Evolutionary conservation across 768 basidiomycete species (phyloP), one percentile per base, ranked within the genome.

Genomic region (Hirschioporus abietinus): DNA sequence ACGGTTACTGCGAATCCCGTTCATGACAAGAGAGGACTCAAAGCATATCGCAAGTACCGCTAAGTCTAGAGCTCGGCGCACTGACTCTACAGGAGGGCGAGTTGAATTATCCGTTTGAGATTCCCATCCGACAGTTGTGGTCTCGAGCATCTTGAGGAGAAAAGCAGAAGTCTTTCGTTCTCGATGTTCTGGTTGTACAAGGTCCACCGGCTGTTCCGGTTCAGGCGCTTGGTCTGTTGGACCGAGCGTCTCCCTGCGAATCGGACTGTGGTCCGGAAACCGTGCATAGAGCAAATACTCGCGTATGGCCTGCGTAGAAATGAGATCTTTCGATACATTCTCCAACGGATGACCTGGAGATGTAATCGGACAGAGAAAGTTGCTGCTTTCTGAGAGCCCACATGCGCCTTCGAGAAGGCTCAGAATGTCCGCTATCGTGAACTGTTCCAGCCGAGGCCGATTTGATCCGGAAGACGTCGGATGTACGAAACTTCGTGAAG

Each of bases 281-380:
- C 74, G 80, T n/a, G 89, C 89, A 65, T 83, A 73, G 1, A 96
- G 78, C 12, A 93, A 71, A 73, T 87, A 96, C 68, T 91, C 85
- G 15, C 88, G 86, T 65, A 96, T 88, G 27, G 86, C 77, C 58
- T 77, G 75, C 1, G 85, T 86, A 64, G 79, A 80, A 30, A 77
- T 76, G 68, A 93, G 86, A 23, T 89, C 87, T 60, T 85, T 72
- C 67, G 92, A 73, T 7, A 84, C 80, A 26, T 86, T 80, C 15
- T 86, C 87, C 60, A 94, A 83, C 8, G 83, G 75, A 66, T 88
- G 88, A 63, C 91, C 86, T 0, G 96, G 94, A 15, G 95, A 78
- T 12, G 84, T 65, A n/a, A 83, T 74, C n/a, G 78, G 74, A 69
- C 78, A 84, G 18, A 83, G 64, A 15, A 89, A 72, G 52, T 81